Evolutionary conservation across 2,329 filamentous ascomycete species (phyloP).

Genomic region (Fusarium clavum): DNA sequence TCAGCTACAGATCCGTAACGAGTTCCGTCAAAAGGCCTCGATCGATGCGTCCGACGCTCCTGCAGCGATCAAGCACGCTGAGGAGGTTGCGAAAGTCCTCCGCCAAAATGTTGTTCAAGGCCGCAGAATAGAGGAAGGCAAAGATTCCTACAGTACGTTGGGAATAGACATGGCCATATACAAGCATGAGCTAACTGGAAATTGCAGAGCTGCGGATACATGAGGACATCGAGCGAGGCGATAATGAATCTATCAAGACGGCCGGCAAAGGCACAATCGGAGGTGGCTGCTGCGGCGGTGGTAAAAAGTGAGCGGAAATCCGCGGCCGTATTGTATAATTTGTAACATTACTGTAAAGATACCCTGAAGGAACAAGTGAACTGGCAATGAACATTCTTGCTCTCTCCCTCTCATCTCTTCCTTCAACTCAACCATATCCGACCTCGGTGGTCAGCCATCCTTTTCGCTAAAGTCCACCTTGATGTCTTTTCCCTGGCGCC

Average conservation of each 20-base stretch:
- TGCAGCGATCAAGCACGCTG: conserved; percentile 79
- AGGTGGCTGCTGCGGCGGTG: conserved; percentile 48
- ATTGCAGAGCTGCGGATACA: conserved; percentile 86
- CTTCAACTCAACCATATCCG: conserved; percentile 22
- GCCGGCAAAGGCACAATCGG: conserved; percentile 55
- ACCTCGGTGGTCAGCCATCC: conserved; percentile 24
- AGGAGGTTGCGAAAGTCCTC: conserved; percentile 84
- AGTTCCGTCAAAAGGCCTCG: conserved; percentile 76
- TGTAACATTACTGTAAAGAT: conserved; percentile 51
- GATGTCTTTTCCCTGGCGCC: conserved; percentile 30
- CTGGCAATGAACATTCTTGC: conserved; percentile 34
- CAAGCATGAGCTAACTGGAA: neutral
- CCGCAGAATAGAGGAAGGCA: conserved; percentile 57
- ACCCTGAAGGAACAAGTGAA: conserved; percentile 46
- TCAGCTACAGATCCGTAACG: conserved; percentile 75
- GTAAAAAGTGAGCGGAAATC: conserved; percentile 45
- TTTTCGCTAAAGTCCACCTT: conserved; percentile 36
- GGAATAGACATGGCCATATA: neutral
- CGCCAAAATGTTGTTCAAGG: conserved; percentile 91
- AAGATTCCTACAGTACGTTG: conserved; percentile 67
- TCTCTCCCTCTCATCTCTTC: conserved; percentile 23
- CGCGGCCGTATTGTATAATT: conserved; percentile 42
- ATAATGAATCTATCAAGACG: conserved; percentile 90
- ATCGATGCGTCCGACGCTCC: conserved; percentile 67
- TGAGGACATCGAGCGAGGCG: conserved; percentile 87